Base-by-base conservation (phyloP, 2,329 filamentous ascomycete species). In the Ophiobolus disseminans region DNA sequence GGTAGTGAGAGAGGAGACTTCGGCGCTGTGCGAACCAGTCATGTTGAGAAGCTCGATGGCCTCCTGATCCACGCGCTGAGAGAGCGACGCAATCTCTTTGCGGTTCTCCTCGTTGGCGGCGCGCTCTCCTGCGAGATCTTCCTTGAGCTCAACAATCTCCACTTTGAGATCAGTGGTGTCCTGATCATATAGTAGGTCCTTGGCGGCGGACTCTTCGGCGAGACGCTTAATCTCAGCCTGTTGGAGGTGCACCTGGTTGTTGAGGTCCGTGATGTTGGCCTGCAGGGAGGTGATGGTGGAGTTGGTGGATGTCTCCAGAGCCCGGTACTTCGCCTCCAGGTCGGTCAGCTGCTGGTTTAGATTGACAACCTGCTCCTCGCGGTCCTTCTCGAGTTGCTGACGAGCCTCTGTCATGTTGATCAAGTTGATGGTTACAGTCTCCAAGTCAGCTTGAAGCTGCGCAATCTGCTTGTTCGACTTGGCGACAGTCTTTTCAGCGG, bases 241-340 rank as follows among this genome's bases (percentile, higher is more conserved):
- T 28, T 72, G 68, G 9, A 68, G 69, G 10, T 66, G 63, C 16
- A 76, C 63, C 9, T 75, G 64, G 41, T 75, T 73, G 46, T 71
- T 72, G 55, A 77, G 73, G 20, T 72, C 69, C 3, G 64, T 65
- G 47, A 78, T 77, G 37, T 75, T 72, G 19, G 68, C 66, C 32
- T 69, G 59, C 3, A 73, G 57, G 5, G 66, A 60, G 3, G 56
- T 58, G 36, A 72, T 72, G 16, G 63, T 64, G 3, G 62, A 68
- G 32, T 62, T 65, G 25, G 67, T 63, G 0, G 62, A 62, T 25
- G 61, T 66, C 49, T 72, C 66, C 8, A 74, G 48, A 4, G 65
- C 64, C 3, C 58, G 52, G 34, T 66, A 69, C 53, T 73, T 68
- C 14, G 62, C 49, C 8, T 58, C 48, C 1, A 73, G 50, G 5